Percentiles rank a stretch among this genome's conserved stretches.
These are phyloP conservation scores for Dentipellis fragilis DNA, from an alignment of 768 basidiomycete genomes.

Conservation along the genomic window DNA sequence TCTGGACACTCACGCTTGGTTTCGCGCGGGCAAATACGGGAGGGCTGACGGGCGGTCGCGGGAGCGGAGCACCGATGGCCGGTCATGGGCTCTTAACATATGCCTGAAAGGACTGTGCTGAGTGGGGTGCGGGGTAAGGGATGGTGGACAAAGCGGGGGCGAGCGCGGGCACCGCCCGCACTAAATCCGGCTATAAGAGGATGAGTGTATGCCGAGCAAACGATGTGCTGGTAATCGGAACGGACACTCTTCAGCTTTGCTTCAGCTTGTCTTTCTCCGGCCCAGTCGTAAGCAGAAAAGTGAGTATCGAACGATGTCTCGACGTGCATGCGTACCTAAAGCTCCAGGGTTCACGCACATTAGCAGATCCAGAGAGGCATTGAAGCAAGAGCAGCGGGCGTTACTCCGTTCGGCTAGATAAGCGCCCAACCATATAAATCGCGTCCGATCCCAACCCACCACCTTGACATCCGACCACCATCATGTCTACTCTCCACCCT, in stretches of 20 bases:
- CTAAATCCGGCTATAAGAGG: too few species aligned
- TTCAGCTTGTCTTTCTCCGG: too few species aligned
- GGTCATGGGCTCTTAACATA: background rate
- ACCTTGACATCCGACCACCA: constrained; percentile 5
- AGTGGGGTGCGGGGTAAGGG: too few species aligned
- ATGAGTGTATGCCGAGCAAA: too few species aligned
- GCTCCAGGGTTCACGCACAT: background rate
- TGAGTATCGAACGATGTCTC: too few species aligned
- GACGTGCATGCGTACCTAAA: background rate
- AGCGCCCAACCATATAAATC: constrained; percentile 7
- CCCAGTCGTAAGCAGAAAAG: too few species aligned
- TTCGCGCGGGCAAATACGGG: background rate
- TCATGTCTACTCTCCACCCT: constrained; percentile 41
- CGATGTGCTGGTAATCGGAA: too few species aligned
- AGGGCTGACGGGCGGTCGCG: background rate
- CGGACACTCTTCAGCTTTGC: too few species aligned
- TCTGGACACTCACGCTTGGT: background rate
- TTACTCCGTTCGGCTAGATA: background rate
- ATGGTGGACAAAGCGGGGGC: too few species aligned
- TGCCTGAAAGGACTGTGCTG: too few species aligned
- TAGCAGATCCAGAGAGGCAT: background rate
- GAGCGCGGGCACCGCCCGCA: too few species aligned
- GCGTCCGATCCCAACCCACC: background rate
- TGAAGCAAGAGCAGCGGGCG: background rate
- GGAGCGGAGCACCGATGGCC: background rate